phyloP scores from a whole-genome alignment of 805 yeast genomes.

The Candida sakaeoensis region DNA sequence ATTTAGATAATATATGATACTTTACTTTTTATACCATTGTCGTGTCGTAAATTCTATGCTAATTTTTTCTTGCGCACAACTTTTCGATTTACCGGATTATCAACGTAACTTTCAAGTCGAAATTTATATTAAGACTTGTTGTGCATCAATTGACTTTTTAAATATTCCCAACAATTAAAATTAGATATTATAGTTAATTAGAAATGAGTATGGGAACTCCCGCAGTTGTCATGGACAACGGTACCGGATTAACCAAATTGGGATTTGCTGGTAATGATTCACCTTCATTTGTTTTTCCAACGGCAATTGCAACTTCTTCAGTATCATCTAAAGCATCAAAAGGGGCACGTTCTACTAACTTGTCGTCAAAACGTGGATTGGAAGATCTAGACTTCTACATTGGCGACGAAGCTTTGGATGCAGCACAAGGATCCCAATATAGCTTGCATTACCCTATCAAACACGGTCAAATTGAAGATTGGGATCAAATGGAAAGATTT shows the following conservation, averaged over 20 bases:
- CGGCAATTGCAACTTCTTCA: slow-evolving; percentile 84
- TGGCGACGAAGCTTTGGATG: slow-evolving; percentile 91
- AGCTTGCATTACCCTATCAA: slow-evolving; percentile 87
- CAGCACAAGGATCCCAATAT: slow-evolving; percentile 88
- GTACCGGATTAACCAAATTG: slow-evolving; percentile 95
- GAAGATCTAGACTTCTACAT: slow-evolving; percentile 92
- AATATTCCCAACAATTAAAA: too few species aligned
- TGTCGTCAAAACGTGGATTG: slow-evolving; percentile 77
- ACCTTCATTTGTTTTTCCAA: slow-evolving; percentile 95
- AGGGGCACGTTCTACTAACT: slow-evolving; percentile 44
- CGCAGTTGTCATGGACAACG: slow-evolving; percentile 97
- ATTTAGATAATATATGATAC: too few species aligned
- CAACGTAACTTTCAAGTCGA: background rate
- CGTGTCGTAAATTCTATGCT: background rate
- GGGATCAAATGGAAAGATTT: slow-evolving; percentile 99
- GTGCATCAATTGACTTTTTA: background rate
- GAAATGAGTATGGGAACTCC: slow-evolving; percentile 70
- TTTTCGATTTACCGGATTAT: background rate
- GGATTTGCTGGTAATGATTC: slow-evolving; percentile 99
- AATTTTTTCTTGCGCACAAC: background rate
- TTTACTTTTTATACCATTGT: background rate
- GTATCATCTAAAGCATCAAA: slow-evolving; percentile 40
- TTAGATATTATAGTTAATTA: background rate
- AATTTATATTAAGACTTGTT: too few species aligned
- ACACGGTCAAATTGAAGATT: slow-evolving; percentile 97